Percentiles rank a stretch among this genome's conserved stretches.
phyloP scores from a whole-genome alignment of 345 rosid species.

The Syzygium aqueum region DNA sequence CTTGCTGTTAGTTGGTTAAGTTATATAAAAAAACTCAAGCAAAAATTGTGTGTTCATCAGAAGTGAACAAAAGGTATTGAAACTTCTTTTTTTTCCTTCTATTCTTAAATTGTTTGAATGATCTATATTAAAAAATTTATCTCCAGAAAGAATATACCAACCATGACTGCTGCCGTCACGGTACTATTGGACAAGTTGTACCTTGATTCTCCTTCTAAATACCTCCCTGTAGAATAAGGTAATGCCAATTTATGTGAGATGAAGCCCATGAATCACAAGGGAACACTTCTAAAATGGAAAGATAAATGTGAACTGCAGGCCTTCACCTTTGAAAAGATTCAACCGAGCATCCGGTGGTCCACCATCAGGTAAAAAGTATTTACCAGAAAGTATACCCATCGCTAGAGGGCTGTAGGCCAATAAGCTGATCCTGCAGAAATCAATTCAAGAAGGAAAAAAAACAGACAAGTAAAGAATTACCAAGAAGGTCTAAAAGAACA shows the following conservation, averaged over 20 bases:
- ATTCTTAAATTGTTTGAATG: neutral
- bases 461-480: neutral
- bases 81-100: neutral
- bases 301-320: neutral
- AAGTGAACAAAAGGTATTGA: neutral
- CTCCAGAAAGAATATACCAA: conserved; percentile 3
- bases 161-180: conserved; percentile 25
- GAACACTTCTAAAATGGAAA: neutral
- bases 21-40: neutral
- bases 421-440: conserved; percentile 27
- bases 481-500: neutral
- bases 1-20: neutral
- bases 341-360: conserved; percentile 43
- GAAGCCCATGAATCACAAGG: neutral
- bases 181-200: conserved; percentile 25
- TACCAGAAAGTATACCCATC: conserved; percentile 65
- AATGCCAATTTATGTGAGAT: neutral
- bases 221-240: conserved; percentile 27
- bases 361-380: conserved; percentile 37
- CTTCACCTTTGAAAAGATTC: conserved; percentile 43
- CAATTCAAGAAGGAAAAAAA: neutral
- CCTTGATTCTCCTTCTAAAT: conserved; percentile 51
- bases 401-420: conserved; percentile 64
- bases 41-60: neutral
- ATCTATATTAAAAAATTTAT: neutral